A percentile compares a stretch with the other conserved stretches of the same genome.
Evolutionary conservation across 2,329 filamentous ascomycete genomes (phyloP).

Genomic region (Sclerotinia borealis): DNA sequence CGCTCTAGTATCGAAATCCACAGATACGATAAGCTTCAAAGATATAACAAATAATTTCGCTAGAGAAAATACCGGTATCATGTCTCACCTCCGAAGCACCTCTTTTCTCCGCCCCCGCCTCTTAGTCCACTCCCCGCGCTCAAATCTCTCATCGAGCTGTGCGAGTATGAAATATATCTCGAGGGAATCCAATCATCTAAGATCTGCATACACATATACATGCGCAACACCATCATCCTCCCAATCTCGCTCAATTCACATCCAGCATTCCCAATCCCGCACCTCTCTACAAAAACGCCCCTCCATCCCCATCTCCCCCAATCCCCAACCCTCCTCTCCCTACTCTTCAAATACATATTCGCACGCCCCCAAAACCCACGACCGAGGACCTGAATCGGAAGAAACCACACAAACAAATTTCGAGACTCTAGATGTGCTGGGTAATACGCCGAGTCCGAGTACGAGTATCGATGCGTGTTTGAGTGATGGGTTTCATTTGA

Average conservation of each 20-base stretch:
- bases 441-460: conserved; percentile 66
- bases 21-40: no score
- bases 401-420: conserved; percentile 68
- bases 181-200: not conserved
- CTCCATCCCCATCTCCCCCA: not conserved
- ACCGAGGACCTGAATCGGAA: conserved; percentile 54
- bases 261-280: not conserved
- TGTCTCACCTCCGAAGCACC: conserved; percentile 6
- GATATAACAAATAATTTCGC: not conserved
- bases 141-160: not conserved
- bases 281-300: not conserved
- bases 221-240: no score
- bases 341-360: not conserved
- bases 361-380: conserved; percentile 23
- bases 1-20: not conserved
- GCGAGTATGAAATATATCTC: not conserved
- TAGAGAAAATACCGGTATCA: not conserved
- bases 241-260: not conserved
- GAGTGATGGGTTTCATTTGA: conserved; percentile 76
- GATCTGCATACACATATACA: not conserved
- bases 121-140: conserved; percentile 19
- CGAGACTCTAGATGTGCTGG: conserved; percentile 69
- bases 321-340: not conserved
- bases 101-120: conserved; percentile 20
- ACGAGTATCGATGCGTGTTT: conserved; percentile 81